Evolutionary conservation across 495 filamentous ascomycete genomes (phyloP).

Genomic region (Friedmanniomyces simplex): DNA sequence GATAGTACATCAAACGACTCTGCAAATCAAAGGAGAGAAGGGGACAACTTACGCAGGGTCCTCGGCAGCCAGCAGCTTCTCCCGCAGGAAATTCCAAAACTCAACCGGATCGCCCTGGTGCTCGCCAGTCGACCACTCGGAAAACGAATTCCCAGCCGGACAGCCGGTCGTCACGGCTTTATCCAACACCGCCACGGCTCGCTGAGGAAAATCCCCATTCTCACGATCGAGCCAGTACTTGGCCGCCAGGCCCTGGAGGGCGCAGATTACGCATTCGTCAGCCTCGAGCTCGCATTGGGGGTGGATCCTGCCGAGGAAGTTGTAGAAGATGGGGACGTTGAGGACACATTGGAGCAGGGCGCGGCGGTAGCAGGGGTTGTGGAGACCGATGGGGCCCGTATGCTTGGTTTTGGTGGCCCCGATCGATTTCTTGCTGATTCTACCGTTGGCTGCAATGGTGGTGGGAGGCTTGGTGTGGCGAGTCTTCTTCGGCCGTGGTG

Average conservation of each 20-base stretch:
- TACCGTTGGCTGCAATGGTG: not conserved
- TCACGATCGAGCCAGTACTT: constrained; percentile 6
- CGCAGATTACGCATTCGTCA: not conserved
- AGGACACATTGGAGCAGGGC: not conserved
- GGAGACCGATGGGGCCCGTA: not conserved
- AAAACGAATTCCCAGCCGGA: not conserved
- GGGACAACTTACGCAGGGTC: too few relatives aligned
- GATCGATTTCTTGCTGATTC: not conserved
- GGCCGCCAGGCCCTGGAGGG: not conserved
- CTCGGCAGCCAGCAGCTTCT: not conserved
- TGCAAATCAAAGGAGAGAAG: too few relatives aligned
- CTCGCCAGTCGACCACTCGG: not conserved
- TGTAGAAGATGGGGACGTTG: constrained; percentile 4
- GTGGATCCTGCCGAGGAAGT: not conserved
- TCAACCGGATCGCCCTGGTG: constrained; percentile 7
- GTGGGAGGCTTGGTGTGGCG: too few relatives aligned
- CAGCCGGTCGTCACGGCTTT: not conserved
- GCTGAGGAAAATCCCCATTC: not conserved
- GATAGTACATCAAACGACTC: too few relatives aligned
- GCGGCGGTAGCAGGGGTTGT: not conserved
- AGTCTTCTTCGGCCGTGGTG: too few relatives aligned
- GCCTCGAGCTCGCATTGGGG: not conserved
- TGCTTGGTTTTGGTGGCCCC: not conserved
- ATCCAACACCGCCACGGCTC: not conserved
- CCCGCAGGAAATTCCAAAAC: not conserved